phyloP scores from a whole-genome alignment of 495 filamentous ascomycete genomes.

The Talaromyces adpressus region DNA sequence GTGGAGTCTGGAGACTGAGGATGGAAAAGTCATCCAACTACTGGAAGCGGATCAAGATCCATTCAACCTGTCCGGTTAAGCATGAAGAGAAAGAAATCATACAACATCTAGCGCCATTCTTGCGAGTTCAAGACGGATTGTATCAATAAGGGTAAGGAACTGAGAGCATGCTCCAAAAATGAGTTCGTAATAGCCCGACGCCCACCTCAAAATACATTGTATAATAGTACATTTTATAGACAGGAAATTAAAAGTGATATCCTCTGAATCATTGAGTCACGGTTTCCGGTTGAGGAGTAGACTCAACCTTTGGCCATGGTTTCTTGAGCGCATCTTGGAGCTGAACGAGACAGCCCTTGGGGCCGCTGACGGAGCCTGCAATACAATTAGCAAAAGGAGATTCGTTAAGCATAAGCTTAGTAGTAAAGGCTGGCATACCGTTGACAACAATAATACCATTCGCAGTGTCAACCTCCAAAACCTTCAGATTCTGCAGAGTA shows the following conservation, averaged over 20 bases:
- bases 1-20: constrained; percentile 66
- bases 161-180: constrained; percentile 2
- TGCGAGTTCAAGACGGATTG: neutral
- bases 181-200: neutral
- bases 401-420: neutral
- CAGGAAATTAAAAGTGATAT: constrained; percentile 9
- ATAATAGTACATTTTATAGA: constrained; percentile 34
- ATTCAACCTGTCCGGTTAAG: constrained; percentile 37
- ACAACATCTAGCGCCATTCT: neutral
- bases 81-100: neutral
- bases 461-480: constrained; percentile 77
- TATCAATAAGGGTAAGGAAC: constrained; percentile 1
- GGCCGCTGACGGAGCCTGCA: constrained; percentile 69
- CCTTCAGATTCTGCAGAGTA: constrained; percentile 83
- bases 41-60: constrained; percentile 56
- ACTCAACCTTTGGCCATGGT: constrained; percentile 54
- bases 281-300: constrained; percentile 20
- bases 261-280: constrained; percentile 32
- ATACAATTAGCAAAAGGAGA: constrained; percentile 3
- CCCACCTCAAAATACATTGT: constrained; percentile 5
- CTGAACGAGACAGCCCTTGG: constrained; percentile 73
- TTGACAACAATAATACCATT: constrained; percentile 84
- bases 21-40: constrained; percentile 59
- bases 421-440: constrained; percentile 39
- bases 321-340: constrained; percentile 92